Percentiles rank a stretch among this genome's conserved stretches.
These are phyloP conservation scores for Sherardia arvensis DNA, from an alignment of 257 asterid species.

Conservation along the genomic window DNA sequence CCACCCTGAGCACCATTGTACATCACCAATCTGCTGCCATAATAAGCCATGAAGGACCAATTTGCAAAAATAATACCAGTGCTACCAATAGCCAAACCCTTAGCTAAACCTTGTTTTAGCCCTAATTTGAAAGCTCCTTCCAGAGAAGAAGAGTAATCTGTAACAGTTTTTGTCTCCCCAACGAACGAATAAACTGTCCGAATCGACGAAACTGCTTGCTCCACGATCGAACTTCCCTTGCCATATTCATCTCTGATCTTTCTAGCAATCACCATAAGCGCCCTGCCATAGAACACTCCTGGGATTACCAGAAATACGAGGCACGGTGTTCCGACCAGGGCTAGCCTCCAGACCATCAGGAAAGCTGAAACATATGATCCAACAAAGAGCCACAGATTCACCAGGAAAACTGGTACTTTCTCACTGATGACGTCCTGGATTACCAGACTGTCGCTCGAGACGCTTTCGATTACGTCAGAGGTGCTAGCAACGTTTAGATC, in stretches of 20 bases:
- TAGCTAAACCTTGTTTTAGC: neutral
- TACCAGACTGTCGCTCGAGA: constrained; percentile 48
- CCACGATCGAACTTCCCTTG: constrained; percentile 59
- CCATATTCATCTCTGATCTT: constrained; percentile 52
- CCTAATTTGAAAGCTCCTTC: neutral
- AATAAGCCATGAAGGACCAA: neutral
- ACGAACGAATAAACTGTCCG: neutral
- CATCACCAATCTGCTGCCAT: neutral
- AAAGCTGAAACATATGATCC: constrained; percentile 58
- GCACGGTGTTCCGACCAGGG: constrained; percentile 67
- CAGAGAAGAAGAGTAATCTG: neutral
- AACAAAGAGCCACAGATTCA: constrained; percentile 50
- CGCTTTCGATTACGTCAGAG: constrained; percentile 21
- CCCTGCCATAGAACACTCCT: constrained; percentile 53
- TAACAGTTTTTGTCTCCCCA: neutral
- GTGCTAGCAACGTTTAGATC: neutral
- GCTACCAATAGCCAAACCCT: neutral
- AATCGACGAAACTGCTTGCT: constrained; percentile 45
- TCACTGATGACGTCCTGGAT: constrained; percentile 85
- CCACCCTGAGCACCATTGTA: neutral
- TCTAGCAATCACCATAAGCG: constrained; percentile 56
- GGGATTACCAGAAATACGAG: constrained; percentile 7
- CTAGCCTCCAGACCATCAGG: constrained; percentile 62
- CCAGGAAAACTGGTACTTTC: constrained; percentile 65
- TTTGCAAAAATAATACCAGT: neutral